These are phyloP conservation scores for Lichina pygmaea DNA, from an alignment of 495 filamentous ascomycete species.

Conservation along the genomic window DNA sequence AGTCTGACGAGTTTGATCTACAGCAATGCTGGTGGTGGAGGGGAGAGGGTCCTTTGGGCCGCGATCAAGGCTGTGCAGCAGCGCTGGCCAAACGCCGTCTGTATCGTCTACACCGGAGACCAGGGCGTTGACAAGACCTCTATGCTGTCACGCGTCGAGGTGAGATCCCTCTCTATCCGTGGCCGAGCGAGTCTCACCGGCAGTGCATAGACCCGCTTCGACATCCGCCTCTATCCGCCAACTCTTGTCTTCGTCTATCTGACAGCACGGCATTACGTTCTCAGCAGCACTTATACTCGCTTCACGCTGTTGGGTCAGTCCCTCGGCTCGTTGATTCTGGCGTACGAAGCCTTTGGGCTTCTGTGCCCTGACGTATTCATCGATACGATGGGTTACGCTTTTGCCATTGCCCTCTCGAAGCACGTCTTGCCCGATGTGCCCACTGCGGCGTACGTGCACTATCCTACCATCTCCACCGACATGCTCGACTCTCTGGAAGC, in stretches of 20 bases:
- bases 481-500: slow-evolving; percentile 73
- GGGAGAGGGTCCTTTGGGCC: slow-evolving; percentile 91
- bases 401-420: slow-evolving; percentile 58
- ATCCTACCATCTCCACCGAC: slow-evolving; percentile 93
- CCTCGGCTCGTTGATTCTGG: slow-evolving; percentile 60
- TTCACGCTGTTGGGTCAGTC: slow-evolving; percentile 91
- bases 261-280: slow-evolving; percentile 59
- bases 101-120: slow-evolving; percentile 84
- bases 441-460: slow-evolving; percentile 86
- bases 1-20: not conserved
- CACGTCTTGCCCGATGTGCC: slow-evolving; percentile 59
- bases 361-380: slow-evolving; percentile 83
- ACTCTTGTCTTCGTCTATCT: slow-evolving; percentile 75
- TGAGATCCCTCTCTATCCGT: slow-evolving; percentile 6
- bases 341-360: slow-evolving; percentile 77
- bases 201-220: slow-evolving; percentile 47
- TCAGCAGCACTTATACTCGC: slow-evolving; percentile 60
- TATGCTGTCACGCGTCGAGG: slow-evolving; percentile 56
- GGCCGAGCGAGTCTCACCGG: not conserved
- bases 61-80: slow-evolving; percentile 78
- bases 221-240: slow-evolving; percentile 66
- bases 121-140: slow-evolving; percentile 54
- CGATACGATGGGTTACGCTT: slow-evolving; percentile 97
- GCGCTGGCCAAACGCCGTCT: slow-evolving; percentile 67
- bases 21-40: slow-evolving; percentile 87